Percentiles rank a stretch among this genome's conserved stretches.
Evolutionary conservation across 2,329 filamentous ascomycete species (phyloP).

Genomic region (Sphaceloma murrayae): DNA sequence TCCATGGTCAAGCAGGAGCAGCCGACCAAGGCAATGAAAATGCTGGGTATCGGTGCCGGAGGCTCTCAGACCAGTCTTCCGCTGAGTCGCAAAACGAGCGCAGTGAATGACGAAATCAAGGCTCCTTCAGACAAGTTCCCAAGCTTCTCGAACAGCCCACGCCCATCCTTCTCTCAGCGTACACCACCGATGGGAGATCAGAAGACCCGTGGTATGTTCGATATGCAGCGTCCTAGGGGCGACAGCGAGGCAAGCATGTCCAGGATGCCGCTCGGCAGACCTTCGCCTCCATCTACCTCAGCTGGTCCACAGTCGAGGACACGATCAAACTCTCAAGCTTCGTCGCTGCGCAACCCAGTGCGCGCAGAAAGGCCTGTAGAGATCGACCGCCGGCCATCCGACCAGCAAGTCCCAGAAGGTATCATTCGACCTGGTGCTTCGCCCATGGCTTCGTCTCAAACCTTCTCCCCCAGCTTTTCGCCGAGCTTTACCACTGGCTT

Average conservation of each 20-base stretch:
- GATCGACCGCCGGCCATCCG: neutral
- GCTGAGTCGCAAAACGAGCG: slow-evolving; percentile 4
- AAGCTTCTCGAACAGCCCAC: slow-evolving; percentile 8
- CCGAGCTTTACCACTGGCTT: slow-evolving; percentile 6
- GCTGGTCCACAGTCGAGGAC: slow-evolving; percentile 36
- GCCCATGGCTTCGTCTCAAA: slow-evolving; percentile 4
- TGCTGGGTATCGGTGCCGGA: slow-evolving; percentile 43
- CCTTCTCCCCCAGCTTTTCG: slow-evolving; percentile 10
- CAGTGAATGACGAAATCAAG: slow-evolving; percentile 9
- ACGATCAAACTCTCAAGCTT: slow-evolving; percentile 47
- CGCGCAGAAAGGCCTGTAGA: slow-evolving; percentile 25
- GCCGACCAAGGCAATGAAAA: slow-evolving; percentile 50
- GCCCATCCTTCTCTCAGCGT: slow-evolving; percentile 14
- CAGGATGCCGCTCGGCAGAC: slow-evolving; percentile 21
- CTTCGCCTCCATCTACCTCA: slow-evolving; percentile 31
- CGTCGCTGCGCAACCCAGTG: slow-evolving; percentile 46
- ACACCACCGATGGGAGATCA: slow-evolving; percentile 14
- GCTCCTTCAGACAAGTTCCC: slow-evolving; percentile 5
- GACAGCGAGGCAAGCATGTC: slow-evolving; percentile 28
- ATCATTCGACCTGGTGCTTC: slow-evolving; percentile 1
- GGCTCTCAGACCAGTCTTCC: slow-evolving; percentile 13
- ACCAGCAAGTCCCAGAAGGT: slow-evolving; percentile 2
- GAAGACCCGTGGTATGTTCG: slow-evolving; percentile 13
- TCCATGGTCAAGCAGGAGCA: slow-evolving; percentile 48
- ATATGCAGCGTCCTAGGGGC: slow-evolving; percentile 22